These are phyloP conservation scores for Hysterium pulicare DNA, from an alignment of 2,329 filamentous ascomycete species.

Conservation along the genomic window DNA sequence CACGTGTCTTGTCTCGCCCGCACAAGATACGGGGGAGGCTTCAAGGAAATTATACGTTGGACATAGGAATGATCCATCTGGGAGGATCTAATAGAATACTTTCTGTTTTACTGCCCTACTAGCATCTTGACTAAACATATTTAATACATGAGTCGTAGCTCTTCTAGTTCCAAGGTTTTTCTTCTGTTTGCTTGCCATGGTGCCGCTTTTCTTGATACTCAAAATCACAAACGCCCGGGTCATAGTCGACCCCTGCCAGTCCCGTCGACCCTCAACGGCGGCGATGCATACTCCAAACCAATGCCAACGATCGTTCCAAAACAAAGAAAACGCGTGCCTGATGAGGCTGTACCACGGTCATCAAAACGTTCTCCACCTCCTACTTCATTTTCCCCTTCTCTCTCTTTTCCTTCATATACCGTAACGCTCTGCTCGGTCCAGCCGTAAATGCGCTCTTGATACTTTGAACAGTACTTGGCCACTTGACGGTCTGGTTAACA, in stretches of 20 bases:
- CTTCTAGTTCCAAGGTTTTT: no score
- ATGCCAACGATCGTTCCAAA: not conserved
- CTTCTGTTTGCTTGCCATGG: no score
- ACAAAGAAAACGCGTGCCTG: not conserved
- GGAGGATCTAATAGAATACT: no score
- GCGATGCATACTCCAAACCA: not conserved
- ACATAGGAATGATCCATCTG: no score
- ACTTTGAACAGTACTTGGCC: slow-evolving; percentile 87
- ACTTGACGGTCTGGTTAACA: slow-evolving; percentile 83
- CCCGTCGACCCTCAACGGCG: not conserved
- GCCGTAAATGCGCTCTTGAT: slow-evolving; percentile 80
- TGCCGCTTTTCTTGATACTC: no score
- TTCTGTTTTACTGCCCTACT: no score
- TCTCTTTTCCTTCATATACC: slow-evolving; percentile 79
- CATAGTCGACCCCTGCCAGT: not conserved
- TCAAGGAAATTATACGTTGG: no score
- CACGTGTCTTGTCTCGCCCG: no score
- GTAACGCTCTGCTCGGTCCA: slow-evolving; percentile 65
- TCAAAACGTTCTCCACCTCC: slow-evolving; percentile 4
- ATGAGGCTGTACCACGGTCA: not conserved
- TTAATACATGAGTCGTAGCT: no score
- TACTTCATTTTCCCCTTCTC: slow-evolving; percentile 37
- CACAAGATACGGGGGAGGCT: no score
- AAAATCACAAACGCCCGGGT: not conserved
- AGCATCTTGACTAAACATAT: no score